A percentile compares a stretch with the other conserved stretches of the same genome.
Evolutionary conservation across 805 yeast genomes (phyloP).

Genomic region (Yamadazyma tumulicola): DNA sequence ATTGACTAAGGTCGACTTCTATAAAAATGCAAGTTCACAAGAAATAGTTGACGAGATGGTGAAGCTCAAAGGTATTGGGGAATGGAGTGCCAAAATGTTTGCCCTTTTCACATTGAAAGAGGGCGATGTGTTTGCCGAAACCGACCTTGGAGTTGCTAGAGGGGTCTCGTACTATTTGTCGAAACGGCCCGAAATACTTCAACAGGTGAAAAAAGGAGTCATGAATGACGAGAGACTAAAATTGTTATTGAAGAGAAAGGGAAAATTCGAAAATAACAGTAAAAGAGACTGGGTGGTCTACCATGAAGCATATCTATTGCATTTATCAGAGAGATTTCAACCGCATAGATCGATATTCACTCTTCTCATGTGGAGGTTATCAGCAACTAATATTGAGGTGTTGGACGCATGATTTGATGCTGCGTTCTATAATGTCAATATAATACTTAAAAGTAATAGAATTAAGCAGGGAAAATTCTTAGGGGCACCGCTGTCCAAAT

Average conservation of each 20-base stretch:
- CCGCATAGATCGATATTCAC: slow-evolving; percentile 71
- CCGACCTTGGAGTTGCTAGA: slow-evolving; percentile 81
- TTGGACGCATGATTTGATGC: slow-evolving; percentile 17
- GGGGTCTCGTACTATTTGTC: slow-evolving; percentile 68
- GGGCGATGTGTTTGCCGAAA: slow-evolving; percentile 68
- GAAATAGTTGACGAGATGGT: slow-evolving; percentile 48
- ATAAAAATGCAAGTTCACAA: slow-evolving; percentile 36
- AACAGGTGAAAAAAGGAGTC: slow-evolving; percentile 36
- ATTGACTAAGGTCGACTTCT: slow-evolving; percentile 31
- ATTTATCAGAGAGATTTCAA: slow-evolving; percentile 52
- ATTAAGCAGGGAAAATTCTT: no score
- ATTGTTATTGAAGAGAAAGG: slow-evolving; percentile 29
- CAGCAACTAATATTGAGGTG: slow-evolving; percentile 54
- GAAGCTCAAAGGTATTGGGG: slow-evolving; percentile 67
- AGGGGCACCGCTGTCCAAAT: slow-evolving; percentile 7
- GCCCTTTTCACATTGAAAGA: slow-evolving; percentile 64
- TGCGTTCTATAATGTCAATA: slow-evolving; percentile 1
- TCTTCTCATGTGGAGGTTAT: slow-evolving; percentile 71
- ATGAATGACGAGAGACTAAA: slow-evolving; percentile 33
- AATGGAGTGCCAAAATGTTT: slow-evolving; percentile 91
- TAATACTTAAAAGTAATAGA: background rate
- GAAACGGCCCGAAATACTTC: slow-evolving; percentile 44
- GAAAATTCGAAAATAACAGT: slow-evolving; percentile 33
- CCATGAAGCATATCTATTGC: slow-evolving; percentile 55
- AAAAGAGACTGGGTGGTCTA: slow-evolving; percentile 65